Base-by-base conservation (phyloP, 2,329 filamentous ascomycete species). In the Ophidiomyces ophidiicola region DNA sequence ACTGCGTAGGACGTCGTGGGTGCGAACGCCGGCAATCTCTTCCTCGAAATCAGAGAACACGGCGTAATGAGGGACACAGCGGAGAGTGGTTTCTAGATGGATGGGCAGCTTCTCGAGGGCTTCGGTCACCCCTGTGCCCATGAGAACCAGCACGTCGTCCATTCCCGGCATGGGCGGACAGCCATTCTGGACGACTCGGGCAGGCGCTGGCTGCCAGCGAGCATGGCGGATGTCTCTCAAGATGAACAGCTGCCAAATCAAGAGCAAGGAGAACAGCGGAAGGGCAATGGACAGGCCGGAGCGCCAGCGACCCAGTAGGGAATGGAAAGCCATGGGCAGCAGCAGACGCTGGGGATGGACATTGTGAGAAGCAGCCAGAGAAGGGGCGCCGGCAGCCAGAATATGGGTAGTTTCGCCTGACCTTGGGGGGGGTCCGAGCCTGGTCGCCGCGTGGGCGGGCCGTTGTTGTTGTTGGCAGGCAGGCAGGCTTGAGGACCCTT, bases 1-100 rank as follows among this genome's bases (percentile, higher is more conserved):
- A 12, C 60, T 56, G 12, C 59, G 58, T 5, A 75, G 59, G 15
- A 64, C 68, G 52, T 74, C 68, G 50, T 71, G 54, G 21, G 72
- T 54, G 11, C 59, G 58, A 30, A 68, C 59, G 20, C 71, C 70
- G 7, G 64, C 58, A 33, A 76, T 66, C 6, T 63, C 54, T 51
- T 72, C 66, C 18, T 67, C 64, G 39, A 70, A 70, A 53, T 77
- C 74, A 44, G 72, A 76, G 56, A 73, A 75, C 49, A 78, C 68
- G 36, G 68, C 63, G 37, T 67, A 70, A 52, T 74, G 58, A 21
- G 69, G 67, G 29, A 72, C 63, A 56, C 73, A 77, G 45, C 62
- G 61, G 14, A 76, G 60, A 0, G 71, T 71, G 1, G 70, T 72
- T 36, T 62, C 53, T 42, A 74, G 64, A 47, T 76, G 72, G 2